phyloP scores from a whole-genome alignment of 306 rosid genomes.

The Amphicarpaea edgeworthii region DNA sequence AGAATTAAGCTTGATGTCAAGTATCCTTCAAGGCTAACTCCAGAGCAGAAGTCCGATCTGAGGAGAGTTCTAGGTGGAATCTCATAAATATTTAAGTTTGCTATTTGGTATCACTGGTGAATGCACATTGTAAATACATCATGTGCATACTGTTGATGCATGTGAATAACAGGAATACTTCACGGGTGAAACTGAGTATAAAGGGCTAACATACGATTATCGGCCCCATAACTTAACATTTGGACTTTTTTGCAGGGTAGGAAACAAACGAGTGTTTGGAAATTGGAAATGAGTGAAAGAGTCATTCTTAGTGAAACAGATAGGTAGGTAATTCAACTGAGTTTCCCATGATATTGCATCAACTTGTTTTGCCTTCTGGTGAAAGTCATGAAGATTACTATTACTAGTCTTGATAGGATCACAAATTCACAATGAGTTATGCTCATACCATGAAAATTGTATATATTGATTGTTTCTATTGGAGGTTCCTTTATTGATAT shows the following conservation, averaged over 20 bases:
- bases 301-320: slow-evolving; percentile 26
- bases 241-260: slow-evolving; percentile 50
- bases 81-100: slow-evolving; percentile 48
- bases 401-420: slow-evolving; percentile 16
- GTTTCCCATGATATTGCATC: slow-evolving; percentile 20
- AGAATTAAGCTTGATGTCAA: slow-evolving; percentile 80
- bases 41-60: slow-evolving; percentile 85
- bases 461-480: slow-evolving; percentile 39
- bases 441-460: slow-evolving; percentile 40
- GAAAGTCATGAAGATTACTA: slow-evolving; percentile 26
- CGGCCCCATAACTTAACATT: slow-evolving; percentile 30
- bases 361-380: slow-evolving; percentile 34
- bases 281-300: slow-evolving; percentile 34
- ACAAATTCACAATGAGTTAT: slow-evolving; percentile 9
- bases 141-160: slow-evolving; percentile 46
- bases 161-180: slow-evolving; percentile 51
- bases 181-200: slow-evolving; percentile 21
- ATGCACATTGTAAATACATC: slow-evolving; percentile 46
- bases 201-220: slow-evolving; percentile 12
- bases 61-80: slow-evolving; percentile 80
- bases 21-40: slow-evolving; percentile 79
- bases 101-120: slow-evolving; percentile 37
- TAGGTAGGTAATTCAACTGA: slow-evolving; percentile 34
- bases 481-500: slow-evolving; percentile 21
- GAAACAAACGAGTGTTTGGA: slow-evolving; percentile 34